Conservation (phyloP, 2,329 filamentous ascomycete genomes). For the Xylariales sp. region DNA sequence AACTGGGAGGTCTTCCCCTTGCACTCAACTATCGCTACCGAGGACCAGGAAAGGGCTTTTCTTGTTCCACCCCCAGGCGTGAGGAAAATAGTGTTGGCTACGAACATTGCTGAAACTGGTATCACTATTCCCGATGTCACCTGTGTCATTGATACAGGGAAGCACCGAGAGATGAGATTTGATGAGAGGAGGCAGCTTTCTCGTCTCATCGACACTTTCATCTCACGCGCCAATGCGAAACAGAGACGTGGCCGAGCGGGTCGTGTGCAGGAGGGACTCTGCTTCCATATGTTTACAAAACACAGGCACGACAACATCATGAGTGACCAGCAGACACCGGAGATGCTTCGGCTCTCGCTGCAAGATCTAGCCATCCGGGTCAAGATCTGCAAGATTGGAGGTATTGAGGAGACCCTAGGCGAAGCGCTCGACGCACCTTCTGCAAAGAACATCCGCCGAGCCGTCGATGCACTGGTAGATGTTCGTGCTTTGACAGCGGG, state of each 20-base stretch:
- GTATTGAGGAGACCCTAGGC: conserved; percentile 83
- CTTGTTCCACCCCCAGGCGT: conserved; percentile 73
- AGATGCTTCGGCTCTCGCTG: conserved; percentile 89
- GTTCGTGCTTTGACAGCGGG: conserved; percentile 77
- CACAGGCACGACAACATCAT: conserved; percentile 80
- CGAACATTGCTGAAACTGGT: conserved; percentile 97
- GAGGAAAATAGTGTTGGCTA: conserved; percentile 92
- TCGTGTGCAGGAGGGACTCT: conserved; percentile 89
- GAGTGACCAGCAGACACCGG: conserved; percentile 89
- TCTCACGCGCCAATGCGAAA: conserved; percentile 91
- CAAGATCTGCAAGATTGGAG: conserved; percentile 94
- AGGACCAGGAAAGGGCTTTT: conserved; percentile 94
- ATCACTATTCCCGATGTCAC: conserved; percentile 98
- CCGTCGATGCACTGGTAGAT: conserved; percentile 88
- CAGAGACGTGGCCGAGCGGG: conserved; percentile 91
- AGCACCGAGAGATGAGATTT: conserved; percentile 96
- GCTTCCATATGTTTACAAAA: conserved; percentile 93
- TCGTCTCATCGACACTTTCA: conserved; percentile 87
- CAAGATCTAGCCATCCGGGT: conserved; percentile 94
- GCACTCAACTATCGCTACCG: conserved; percentile 91
- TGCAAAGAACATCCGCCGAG: conserved; percentile 85
- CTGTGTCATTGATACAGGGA: conserved; percentile 92
- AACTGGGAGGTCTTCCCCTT: conserved; percentile 85
- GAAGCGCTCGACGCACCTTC: conserved; percentile 88
- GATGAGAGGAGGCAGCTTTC: conserved; percentile 91